Evolutionary conservation across 345 rosid species (phyloP).

Genomic region (Cardiospermum halicacabum): DNA sequence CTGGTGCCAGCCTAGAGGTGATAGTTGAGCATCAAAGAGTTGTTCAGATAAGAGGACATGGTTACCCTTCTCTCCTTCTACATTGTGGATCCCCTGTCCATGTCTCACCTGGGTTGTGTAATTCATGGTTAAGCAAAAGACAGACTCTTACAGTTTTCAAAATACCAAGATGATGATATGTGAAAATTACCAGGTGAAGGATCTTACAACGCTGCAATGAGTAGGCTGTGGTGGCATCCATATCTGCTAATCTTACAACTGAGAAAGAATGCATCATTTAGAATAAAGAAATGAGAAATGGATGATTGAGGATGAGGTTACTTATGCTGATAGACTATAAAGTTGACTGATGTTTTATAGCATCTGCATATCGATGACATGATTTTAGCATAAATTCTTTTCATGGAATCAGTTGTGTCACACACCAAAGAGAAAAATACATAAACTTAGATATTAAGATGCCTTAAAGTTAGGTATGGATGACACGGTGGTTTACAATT

Average conservation of each 20-base stretch:
- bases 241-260: constrained; percentile 11
- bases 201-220: constrained; percentile 45
- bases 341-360: background rate
- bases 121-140: background rate
- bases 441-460: background rate
- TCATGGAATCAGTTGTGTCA: background rate
- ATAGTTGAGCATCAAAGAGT: constrained; percentile 58
- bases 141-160: no score
- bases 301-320: background rate
- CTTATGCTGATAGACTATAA: background rate
- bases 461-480: no score
- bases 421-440: background rate
- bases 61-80: constrained; percentile 43
- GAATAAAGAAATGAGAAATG: background rate
- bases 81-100: constrained; percentile 65
- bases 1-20: constrained; percentile 54
- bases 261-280: constrained; percentile 1
- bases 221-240: constrained; percentile 30
- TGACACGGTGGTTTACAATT: no score
- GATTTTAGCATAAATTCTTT: background rate
- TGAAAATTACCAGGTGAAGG: constrained; percentile 42
- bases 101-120: constrained; percentile 51
- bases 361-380: background rate
- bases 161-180: background rate
- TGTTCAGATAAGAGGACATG: constrained; percentile 38